These are phyloP conservation scores for Fusarium musae DNA, from an alignment of 2,329 filamentous ascomycete species.

Conservation along the genomic window DNA sequence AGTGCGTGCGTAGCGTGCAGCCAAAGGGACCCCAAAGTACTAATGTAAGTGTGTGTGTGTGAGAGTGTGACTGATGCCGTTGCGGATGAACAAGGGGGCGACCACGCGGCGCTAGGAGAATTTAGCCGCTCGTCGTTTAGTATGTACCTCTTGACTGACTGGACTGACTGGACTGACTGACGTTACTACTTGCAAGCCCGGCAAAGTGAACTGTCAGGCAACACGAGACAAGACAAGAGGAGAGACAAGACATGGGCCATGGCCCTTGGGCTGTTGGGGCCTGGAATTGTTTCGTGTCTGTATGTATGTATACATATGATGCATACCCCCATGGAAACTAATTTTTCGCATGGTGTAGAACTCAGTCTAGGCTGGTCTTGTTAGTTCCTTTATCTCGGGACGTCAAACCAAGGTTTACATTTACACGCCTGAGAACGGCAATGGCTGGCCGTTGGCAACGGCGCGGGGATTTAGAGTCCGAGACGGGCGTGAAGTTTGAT, in stretches of 20 bases:
- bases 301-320: not conserved
- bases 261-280: not conserved
- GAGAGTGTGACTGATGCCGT: constrained; percentile 45
- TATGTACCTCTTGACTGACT: not conserved
- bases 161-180: not conserved
- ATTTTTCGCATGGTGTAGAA: not conserved
- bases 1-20: constrained; percentile 26
- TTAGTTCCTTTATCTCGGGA: not conserved
- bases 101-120: constrained; percentile 43
- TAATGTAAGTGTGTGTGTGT: constrained; percentile 35
- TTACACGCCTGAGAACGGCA: not conserved
- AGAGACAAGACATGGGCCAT: not conserved
- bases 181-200: not conserved
- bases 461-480: constrained; percentile 5
- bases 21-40: constrained; percentile 1
- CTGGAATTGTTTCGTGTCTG: not conserved
- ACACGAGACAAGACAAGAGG: constrained; percentile 3
- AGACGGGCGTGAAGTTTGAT: constrained; percentile 19
- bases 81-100: constrained; percentile 39
- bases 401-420: not conserved
- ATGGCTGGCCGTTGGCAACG: constrained; percentile 1
- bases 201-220: not conserved
- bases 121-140: constrained; percentile 38
- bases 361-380: not conserved
- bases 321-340: not conserved